Evolutionary conservation across 192 early-diverging fungal species (phyloP).

Genomic region (Thoreauomyces humboldtii): DNA sequence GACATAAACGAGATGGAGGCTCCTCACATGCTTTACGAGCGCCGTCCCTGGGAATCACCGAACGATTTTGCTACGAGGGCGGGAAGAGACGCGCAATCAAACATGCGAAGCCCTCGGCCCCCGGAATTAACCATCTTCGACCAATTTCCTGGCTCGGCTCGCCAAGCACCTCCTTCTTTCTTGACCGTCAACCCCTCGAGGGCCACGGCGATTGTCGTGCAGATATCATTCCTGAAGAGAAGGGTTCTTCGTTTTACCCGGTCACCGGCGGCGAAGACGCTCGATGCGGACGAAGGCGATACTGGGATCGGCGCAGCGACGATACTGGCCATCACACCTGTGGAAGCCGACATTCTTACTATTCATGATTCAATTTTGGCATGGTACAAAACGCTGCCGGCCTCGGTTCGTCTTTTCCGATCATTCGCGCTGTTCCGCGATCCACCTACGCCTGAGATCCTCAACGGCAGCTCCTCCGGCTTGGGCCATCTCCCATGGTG

Average conservation of each 20-base stretch:
- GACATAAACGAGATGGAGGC: slow-evolving; percentile 9
- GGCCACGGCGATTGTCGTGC: neutral
- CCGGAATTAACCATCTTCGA: neutral
- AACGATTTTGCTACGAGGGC: neutral
- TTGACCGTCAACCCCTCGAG: neutral
- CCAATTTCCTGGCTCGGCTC: neutral
- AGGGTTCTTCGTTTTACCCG: slow-evolving; percentile 8
- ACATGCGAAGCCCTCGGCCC: neutral
- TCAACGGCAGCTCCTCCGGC: neutral
- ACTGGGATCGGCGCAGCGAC: slow-evolving; percentile 3
- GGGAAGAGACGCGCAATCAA: neutral
- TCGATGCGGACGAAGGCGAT: slow-evolving; percentile 5
- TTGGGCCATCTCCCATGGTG: neutral
- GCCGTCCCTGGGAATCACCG: slow-evolving; percentile 19
- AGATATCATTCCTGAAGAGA: slow-evolving; percentile 8
- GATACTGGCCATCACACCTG: neutral
- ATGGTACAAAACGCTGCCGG: slow-evolving; percentile 16
- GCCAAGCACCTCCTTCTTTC: neutral
- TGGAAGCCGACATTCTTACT: neutral
- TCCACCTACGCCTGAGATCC: neutral
- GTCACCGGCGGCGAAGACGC: neutral
- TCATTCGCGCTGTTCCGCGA: slow-evolving; percentile 9
- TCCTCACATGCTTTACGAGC: slow-evolving; percentile 11
- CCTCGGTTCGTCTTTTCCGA: slow-evolving; percentile 5
- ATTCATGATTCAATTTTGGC: slow-evolving; percentile 20